Evolutionary conservation across 305 asterid species (phyloP).

Genomic region (Ilex paraguariensis): DNA sequence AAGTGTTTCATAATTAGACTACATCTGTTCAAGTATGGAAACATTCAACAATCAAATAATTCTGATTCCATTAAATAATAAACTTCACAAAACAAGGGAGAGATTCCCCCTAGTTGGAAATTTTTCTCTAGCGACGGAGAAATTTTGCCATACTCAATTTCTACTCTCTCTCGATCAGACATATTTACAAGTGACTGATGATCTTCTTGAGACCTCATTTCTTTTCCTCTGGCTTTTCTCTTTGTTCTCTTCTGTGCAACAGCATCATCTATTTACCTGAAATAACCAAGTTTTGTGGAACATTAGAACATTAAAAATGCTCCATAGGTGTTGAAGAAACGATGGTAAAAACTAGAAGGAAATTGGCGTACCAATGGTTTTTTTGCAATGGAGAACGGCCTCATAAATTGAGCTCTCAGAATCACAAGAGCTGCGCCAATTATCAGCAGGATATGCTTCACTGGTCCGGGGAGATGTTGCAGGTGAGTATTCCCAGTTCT

Average conservation of each 20-base stretch:
- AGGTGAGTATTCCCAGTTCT: constrained; percentile 26
- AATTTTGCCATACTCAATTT: constrained; percentile 15
- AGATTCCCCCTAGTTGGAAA: background rate
- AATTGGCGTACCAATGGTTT: constrained; percentile 44
- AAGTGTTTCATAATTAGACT: too few species aligned
- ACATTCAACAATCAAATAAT: too few species aligned
- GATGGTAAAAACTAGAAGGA: background rate
- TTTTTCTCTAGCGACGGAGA: background rate
- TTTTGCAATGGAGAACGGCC: constrained; percentile 88
- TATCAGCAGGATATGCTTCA: constrained; percentile 44
- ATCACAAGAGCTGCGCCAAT: constrained; percentile 71
- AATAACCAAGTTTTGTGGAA: constrained; percentile 2
- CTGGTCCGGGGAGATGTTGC: constrained; percentile 63
- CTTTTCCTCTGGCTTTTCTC: background rate
- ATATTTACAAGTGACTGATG: constrained; percentile 17
- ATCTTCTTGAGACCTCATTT: constrained; percentile 18
- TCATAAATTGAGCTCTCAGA: constrained; percentile 82
- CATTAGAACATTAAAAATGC: background rate
- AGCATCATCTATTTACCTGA: constrained; percentile 24
- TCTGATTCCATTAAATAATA: too few species aligned
- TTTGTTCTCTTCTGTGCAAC: constrained; percentile 16
- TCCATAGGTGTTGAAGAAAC: background rate
- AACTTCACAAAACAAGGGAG: too few species aligned
- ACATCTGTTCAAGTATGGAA: too few species aligned
- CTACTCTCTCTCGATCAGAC: constrained; percentile 26